A percentile compares a stretch with the other conserved stretches of the same genome.
Conservation (phyloP, 1,139 yeast species). For the Meyerozyma smithsonii region DNA sequence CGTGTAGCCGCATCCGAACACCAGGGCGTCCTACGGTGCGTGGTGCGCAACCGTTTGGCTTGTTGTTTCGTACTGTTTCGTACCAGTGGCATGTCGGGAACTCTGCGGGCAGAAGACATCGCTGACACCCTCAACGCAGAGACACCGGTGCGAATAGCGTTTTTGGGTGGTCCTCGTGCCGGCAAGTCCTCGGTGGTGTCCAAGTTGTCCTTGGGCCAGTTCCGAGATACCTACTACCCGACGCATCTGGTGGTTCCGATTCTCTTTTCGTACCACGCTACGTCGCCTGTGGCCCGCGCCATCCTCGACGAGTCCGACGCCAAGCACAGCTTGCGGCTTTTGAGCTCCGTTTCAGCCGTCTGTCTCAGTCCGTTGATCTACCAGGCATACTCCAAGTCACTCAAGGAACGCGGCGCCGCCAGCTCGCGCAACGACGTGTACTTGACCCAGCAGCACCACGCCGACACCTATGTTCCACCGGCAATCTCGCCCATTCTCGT, state of each 20-base stretch:
- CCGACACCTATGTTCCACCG: constrained; percentile 24
- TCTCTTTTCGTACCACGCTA: constrained; percentile 49
- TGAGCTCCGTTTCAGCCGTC: constrained; percentile 12
- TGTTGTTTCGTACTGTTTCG: no score
- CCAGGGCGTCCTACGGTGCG: no score
- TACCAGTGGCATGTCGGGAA: not conserved
- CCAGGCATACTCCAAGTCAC: constrained; percentile 14
- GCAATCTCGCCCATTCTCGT: constrained; percentile 53
- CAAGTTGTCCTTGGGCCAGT: constrained; percentile 42
- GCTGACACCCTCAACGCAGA: not conserved
- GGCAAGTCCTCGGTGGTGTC: constrained; percentile 53
- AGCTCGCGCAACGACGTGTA: not conserved
- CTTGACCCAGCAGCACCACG: not conserved
- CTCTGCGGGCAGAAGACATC: not conserved
- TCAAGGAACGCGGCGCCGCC: no score
- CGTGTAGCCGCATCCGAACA: no score
- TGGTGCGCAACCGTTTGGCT: no score
- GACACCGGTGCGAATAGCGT: constrained; percentile 48
- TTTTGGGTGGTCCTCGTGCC: constrained; percentile 50
- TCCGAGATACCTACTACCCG: constrained; percentile 62
- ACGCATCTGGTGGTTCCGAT: constrained; percentile 53
- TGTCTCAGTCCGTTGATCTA: constrained; percentile 27
- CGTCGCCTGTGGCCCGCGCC: constrained; percentile 30
- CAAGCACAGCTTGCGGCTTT: constrained; percentile 10
- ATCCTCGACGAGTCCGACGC: constrained; percentile 43